Evolutionary conservation across 495 filamentous ascomycete species (phyloP).

Genomic region (Penicillium steckii): DNA sequence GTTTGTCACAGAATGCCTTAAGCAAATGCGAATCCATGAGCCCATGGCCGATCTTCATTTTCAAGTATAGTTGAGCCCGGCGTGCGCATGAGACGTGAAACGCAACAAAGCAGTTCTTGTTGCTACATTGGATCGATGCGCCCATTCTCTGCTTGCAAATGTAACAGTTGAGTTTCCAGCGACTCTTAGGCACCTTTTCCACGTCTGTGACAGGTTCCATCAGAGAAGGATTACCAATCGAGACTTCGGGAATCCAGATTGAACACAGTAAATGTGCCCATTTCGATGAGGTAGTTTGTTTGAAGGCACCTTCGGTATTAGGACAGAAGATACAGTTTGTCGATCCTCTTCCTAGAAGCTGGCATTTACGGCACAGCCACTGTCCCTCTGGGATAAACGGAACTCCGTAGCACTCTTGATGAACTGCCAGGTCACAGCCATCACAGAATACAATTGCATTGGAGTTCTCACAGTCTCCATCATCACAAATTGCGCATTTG

Average conservation of each 20-base stretch:
- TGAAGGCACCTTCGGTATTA: slow-evolving; percentile 96
- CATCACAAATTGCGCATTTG: slow-evolving; percentile 97
- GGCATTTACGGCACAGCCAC: slow-evolving; percentile 97
- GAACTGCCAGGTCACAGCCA: slow-evolving; percentile 94
- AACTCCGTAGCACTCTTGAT: slow-evolving; percentile 99
- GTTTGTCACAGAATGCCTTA: slow-evolving; percentile 95
- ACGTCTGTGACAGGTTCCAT: slow-evolving; percentile 99
- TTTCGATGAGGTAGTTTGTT: slow-evolving; percentile 90
- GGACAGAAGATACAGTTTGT: slow-evolving; percentile 98
- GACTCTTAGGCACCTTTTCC: slow-evolving; percentile 88
- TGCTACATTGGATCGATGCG: slow-evolving; percentile 96
- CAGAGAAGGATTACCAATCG: slow-evolving; percentile 90
- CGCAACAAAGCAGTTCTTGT: slow-evolving; percentile 95
- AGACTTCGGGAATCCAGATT: slow-evolving; percentile 97
- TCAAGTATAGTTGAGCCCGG: slow-evolving; percentile 81
- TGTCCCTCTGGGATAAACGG: slow-evolving; percentile 98
- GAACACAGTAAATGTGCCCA: slow-evolving; percentile 97
- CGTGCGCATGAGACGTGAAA: slow-evolving; percentile 98
- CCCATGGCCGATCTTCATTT: slow-evolving; percentile 94
- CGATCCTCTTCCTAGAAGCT: slow-evolving; percentile 87
- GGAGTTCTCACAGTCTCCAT: slow-evolving; percentile 98
- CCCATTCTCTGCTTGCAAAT: slow-evolving; percentile 98
- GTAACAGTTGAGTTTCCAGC: slow-evolving; percentile 94
- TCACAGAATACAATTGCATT: slow-evolving; percentile 99
- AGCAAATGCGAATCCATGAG: slow-evolving; percentile 83